A percentile compares a stretch with the other conserved stretches of the same genome.
Evolutionary conservation across 257 asterid genomes (phyloP).

Genomic region (Osmanthus fragrans): DNA sequence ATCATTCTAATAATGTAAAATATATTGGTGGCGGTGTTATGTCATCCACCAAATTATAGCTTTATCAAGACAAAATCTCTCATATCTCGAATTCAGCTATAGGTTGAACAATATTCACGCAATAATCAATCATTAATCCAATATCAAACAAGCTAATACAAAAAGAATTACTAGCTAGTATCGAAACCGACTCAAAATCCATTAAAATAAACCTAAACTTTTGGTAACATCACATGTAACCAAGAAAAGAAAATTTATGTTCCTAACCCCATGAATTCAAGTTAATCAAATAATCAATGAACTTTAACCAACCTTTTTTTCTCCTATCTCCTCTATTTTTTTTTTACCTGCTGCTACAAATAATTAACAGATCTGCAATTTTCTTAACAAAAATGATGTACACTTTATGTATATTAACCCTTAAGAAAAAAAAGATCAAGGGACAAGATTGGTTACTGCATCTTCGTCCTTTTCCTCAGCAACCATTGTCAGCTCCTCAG

Average conservation of each 20-base stretch:
- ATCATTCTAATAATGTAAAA: too few relatives aligned
- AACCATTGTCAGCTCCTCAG: constrained; percentile 58
- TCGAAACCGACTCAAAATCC: too few relatives aligned
- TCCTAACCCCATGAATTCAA: not conserved
- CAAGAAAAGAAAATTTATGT: not conserved
- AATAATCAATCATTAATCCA: too few relatives aligned
- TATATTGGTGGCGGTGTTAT: too few relatives aligned
- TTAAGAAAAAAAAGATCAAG: constrained; percentile 14
- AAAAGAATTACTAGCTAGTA: too few relatives aligned
- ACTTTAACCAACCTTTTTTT: not conserved
- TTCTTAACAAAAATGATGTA: not conserved
- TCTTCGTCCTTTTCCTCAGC: constrained; percentile 42
- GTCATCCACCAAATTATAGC: too few relatives aligned
- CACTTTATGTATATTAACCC: not conserved
- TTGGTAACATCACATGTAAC: not conserved
- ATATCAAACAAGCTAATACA: too few relatives aligned
- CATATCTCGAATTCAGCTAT: too few relatives aligned
- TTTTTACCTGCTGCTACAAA: not conserved
- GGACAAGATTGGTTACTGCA: constrained; percentile 51
- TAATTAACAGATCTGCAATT: not conserved
- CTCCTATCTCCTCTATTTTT: not conserved
- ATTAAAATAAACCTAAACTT: too few relatives aligned
- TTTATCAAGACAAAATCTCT: too few relatives aligned
- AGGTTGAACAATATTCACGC: too few relatives aligned
- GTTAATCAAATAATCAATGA: not conserved